These are phyloP conservation scores for Eruca vesicaria DNA, from an alignment of 441 rosid species.

Conservation along the genomic window DNA sequence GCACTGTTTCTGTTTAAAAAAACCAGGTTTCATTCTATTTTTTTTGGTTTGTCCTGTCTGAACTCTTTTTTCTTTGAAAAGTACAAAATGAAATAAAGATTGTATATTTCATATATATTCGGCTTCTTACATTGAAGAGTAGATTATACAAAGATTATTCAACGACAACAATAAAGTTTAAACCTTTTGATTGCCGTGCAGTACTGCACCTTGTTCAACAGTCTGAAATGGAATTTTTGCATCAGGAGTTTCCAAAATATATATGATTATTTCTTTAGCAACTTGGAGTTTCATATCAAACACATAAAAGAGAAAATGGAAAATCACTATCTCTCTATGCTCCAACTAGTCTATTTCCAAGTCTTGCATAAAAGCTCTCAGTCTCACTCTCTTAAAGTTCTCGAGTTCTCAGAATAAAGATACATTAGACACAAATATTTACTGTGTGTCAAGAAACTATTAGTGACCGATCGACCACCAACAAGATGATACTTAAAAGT, in stretches of 20 bases:
- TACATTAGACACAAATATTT: too few species aligned
- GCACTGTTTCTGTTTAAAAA: slow-evolving; percentile 32
- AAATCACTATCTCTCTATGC: too few species aligned
- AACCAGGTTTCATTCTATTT: neutral
- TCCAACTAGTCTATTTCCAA: neutral
- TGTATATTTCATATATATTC: slow-evolving; percentile 13
- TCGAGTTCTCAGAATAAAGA: neutral
- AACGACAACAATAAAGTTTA: neutral
- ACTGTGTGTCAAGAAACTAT: too few species aligned
- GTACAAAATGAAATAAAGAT: neutral
- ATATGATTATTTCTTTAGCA: too few species aligned
- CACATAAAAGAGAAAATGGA: too few species aligned
- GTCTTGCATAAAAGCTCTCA: neutral
- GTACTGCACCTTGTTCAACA: too few species aligned
- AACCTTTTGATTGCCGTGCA: too few species aligned
- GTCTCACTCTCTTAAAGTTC: neutral
- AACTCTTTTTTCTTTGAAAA: neutral
- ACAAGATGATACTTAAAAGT: too few species aligned
- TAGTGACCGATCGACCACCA: too few species aligned
- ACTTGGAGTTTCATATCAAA: too few species aligned
- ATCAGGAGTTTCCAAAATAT: too few species aligned
- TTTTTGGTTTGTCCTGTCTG: neutral
- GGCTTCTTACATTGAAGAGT: slow-evolving; percentile 17
- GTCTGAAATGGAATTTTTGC: too few species aligned
- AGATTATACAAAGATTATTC: neutral